Evolutionary conservation across 1,284 basidiomycete species (phyloP).

Genomic region (Omphalotus olearius): DNA sequence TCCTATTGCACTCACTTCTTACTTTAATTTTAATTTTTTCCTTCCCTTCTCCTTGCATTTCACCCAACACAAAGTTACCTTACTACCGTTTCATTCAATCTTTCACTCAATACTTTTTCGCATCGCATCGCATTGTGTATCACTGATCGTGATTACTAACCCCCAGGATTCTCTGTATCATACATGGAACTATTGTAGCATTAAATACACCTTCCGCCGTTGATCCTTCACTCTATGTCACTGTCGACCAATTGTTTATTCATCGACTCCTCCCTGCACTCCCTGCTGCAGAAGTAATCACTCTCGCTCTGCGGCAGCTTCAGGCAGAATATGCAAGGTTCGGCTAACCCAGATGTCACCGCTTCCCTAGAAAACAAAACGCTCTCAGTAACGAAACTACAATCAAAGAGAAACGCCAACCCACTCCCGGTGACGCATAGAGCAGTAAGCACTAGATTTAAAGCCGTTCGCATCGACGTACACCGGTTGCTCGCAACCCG

Average conservation of each 20-base stretch:
- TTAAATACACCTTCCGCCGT: neutral
- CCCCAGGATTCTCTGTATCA: too few species aligned
- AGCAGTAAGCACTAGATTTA: constrained; percentile 46
- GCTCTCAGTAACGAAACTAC: neutral
- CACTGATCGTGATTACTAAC: neutral
- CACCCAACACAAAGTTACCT: too few species aligned
- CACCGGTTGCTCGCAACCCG: constrained; percentile 45
- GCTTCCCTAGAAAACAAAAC: constrained; percentile 37
- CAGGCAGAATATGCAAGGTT: constrained; percentile 50
- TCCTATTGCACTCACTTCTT: too few species aligned
- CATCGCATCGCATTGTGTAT: too few species aligned
- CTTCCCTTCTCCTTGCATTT: too few species aligned
- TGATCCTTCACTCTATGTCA: neutral
- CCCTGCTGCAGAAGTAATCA: constrained; percentile 49
- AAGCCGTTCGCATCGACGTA: constrained; percentile 40
- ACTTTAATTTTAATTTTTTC: too few species aligned
- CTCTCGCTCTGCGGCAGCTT: constrained; percentile 42
- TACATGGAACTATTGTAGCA: too few species aligned
- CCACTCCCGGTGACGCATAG: constrained; percentile 47
- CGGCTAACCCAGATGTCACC: constrained; percentile 37
- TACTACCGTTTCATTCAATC: too few species aligned
- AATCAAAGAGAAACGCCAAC: constrained; percentile 21
- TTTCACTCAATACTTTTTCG: too few species aligned
- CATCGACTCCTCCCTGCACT: constrained; percentile 46
- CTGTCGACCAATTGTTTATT: constrained; percentile 34